Percentiles rank a stretch among this genome's conserved stretches.
phyloP scores from a whole-genome alignment of 2,329 filamentous ascomycete genomes.

The Pestalotiopsis sp. region DNA sequence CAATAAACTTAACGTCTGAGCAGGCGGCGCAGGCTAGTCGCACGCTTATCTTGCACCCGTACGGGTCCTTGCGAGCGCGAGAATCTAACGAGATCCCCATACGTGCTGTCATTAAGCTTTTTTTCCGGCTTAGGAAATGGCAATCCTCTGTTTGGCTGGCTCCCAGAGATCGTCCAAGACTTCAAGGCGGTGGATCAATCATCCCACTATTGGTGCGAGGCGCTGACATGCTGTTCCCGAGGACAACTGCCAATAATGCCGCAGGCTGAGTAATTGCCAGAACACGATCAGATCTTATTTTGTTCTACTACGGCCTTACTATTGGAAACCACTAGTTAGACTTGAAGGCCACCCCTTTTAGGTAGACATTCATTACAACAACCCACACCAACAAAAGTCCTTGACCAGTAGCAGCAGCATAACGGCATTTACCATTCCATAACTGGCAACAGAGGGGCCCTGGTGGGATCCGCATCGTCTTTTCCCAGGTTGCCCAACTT shows the following conservation, averaged over 20 bases:
- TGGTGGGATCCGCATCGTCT: too few relatives aligned
- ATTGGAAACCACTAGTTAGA: too few relatives aligned
- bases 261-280: neutral
- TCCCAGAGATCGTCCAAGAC: neutral
- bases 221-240: neutral
- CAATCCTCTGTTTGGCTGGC: neutral
- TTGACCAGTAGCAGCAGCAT: too few relatives aligned
- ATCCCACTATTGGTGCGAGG: neutral
- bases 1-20: neutral
- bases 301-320: too few relatives aligned
- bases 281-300: too few relatives aligned
- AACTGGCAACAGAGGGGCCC: too few relatives aligned
- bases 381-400: too few relatives aligned
- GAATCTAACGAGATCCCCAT: neutral
- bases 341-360: too few relatives aligned
- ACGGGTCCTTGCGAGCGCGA: neutral
- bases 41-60: neutral
- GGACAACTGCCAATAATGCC: neutral
- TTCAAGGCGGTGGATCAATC: neutral
- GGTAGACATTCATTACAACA: too few relatives aligned
- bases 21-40: neutral
- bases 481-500: too few relatives aligned
- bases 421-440: too few relatives aligned
- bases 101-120: neutral
- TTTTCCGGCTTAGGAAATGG: neutral